Evolutionary conservation across 305 asterid genomes (phyloP).

Genomic region (Striga hermonthica): DNA sequence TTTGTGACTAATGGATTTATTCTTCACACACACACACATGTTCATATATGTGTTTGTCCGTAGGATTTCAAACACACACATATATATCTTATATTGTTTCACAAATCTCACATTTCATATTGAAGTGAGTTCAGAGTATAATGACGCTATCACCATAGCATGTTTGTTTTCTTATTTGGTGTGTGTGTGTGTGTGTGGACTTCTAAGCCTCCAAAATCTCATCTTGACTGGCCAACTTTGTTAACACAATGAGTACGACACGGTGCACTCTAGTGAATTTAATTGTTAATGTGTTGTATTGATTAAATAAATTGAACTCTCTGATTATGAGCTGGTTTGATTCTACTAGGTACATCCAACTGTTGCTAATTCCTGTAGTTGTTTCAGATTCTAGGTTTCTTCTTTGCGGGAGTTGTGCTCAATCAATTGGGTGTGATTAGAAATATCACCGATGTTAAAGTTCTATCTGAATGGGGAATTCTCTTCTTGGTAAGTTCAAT

Average conservation of each 20-base stretch:
- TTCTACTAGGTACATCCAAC: neutral
- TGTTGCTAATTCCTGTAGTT: constrained; percentile 35
- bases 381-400: constrained; percentile 96
- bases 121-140: constrained; percentile 14
- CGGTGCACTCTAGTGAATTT: no score
- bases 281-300: no score
- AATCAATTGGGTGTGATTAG: constrained; percentile 87
- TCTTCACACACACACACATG: no score
- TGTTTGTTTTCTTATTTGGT: constrained; percentile 12
- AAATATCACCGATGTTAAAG: constrained; percentile 85
- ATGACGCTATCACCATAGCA: neutral
- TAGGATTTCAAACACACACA: neutral
- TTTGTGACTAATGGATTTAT: constrained; percentile 7
- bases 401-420: constrained; percentile 95
- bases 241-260: no score
- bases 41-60: neutral
- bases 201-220: constrained; percentile 6
- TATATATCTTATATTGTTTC: neutral
- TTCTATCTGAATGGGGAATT: constrained; percentile 99
- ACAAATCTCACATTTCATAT: constrained; percentile 6
- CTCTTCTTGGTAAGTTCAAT: constrained; percentile 77
- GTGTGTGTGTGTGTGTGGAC: neutral
- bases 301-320: no score
- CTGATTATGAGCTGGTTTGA: neutral
- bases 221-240: neutral